Base-by-base conservation (phyloP, 768 basidiomycete species). In the Russula sp. region DNA sequence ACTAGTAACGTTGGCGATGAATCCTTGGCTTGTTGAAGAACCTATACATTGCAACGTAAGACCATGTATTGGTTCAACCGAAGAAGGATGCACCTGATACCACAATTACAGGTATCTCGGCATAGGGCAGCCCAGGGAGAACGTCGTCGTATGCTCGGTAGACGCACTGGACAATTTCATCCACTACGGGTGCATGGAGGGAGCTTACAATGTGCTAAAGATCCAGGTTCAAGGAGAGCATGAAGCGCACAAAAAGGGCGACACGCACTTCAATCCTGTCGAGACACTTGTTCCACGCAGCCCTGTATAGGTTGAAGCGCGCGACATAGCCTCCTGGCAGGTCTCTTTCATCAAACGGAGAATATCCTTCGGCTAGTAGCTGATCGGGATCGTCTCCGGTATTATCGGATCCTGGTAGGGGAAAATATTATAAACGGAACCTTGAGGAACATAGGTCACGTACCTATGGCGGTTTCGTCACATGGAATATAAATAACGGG, bases 31-130 rank as follows among this genome's bases (percentile, higher is more conserved):
- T 7, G 39, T 62, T 11, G 64, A 61, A 1, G 64, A 53, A n/a
- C 57, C 66, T 65, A 42, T 22, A 25, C 34, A 46, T 4, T 42
- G 48, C 7, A 8, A 38, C 47, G 32, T 43, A 46, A 45, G 25
- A 8, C 16, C 11, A 32, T 29, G 47, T 13, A 55, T 20, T 14
- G 13, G 13, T 16, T 2, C 8, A 45, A 34, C 38, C 18, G 29
- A 35, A 45, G 42, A 38, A 45, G 7, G 25, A 46, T 60, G 41
- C 42, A 68, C 67, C 65, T 22, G 55, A 61, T 41, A 68, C 46
- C 22, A 56, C 58, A 29, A 68, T 34, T 8, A 66, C 57, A 50
- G 67, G 67, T 6, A 68, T 36, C 56, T 68, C 67, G 18, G 66
- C 35, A 10, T 65, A 65, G 7, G 67, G 66, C 48, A 68, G 53